phyloP scores from a whole-genome alignment of 2,329 filamentous ascomycete species.

The Stagonosporopsis vannaccii region DNA sequence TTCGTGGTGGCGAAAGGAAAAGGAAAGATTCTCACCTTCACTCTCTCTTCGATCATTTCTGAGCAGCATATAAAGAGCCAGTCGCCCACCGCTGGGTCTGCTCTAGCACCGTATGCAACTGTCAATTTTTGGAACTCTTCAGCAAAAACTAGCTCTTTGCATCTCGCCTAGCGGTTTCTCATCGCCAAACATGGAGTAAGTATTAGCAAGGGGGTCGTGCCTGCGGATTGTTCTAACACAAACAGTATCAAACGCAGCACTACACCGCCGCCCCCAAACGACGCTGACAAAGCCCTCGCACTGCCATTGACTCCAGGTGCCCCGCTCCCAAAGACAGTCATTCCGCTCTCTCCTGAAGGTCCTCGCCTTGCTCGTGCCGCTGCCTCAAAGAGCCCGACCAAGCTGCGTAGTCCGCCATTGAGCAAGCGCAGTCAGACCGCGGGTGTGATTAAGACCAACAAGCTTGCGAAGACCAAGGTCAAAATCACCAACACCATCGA shows the following conservation, averaged over 20 bases:
- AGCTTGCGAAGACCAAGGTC: not conserved
- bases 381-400: not conserved
- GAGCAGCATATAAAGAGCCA: not conserved
- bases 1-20: too few relatives aligned
- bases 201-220: too few relatives aligned
- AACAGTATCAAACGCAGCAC: not conserved
- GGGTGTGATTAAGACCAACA: not conserved
- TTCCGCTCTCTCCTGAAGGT: not conserved
- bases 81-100: too few relatives aligned
- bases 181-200: not conserved
- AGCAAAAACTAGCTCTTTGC: not conserved
- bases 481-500: not conserved
- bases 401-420: not conserved
- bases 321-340: not conserved
- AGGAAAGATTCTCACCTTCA: not conserved
- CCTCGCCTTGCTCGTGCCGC: not conserved
- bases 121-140: not conserved
- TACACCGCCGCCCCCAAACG: not conserved
- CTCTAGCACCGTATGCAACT: not conserved
- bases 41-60: not conserved
- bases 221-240: not conserved
- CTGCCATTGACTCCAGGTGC: not conserved
- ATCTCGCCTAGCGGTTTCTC: not conserved
- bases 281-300: not conserved
- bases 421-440: conserved; percentile 1